A percentile compares a stretch with the other conserved stretches of the same genome.
Evolutionary conservation across 2,329 filamentous ascomycete species (phyloP).

Genomic region (Cephalotrichum gorgonifer): DNA sequence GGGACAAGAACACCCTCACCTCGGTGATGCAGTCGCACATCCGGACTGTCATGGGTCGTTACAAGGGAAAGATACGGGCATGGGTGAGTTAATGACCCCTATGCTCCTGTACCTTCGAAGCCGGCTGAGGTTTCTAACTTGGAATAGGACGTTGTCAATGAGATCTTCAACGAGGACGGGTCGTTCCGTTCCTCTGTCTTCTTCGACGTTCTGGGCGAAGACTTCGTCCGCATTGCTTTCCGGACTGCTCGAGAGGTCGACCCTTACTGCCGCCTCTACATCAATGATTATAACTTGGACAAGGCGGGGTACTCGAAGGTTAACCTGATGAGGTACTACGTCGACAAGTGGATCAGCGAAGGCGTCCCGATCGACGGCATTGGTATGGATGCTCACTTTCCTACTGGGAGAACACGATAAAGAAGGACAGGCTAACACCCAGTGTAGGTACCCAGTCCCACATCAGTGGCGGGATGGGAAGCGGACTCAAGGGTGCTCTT

Average conservation of each 20-base stretch:
- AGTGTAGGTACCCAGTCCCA: conserved; percentile 41
- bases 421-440: not conserved
- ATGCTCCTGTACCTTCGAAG: not conserved
- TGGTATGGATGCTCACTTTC: conserved; percentile 15
- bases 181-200: conserved; percentile 51
- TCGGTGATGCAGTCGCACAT: conserved; percentile 50
- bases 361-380: conserved; percentile 59
- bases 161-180: conserved; percentile 54
- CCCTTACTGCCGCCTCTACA: conserved; percentile 59
- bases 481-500: conserved; percentile 37
- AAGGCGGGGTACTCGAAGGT: conserved; percentile 46
- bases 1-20: conserved; percentile 39
- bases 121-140: too few species aligned
- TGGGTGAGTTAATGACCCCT: conserved; percentile 22
- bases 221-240: conserved; percentile 62
- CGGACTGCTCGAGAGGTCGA: conserved; percentile 56
- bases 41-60: conserved; percentile 44
- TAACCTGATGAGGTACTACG: conserved; percentile 42
- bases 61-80: conserved; percentile 52
- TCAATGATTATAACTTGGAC: conserved; percentile 67
- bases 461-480: conserved; percentile 19
- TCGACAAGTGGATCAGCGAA: conserved; percentile 51
- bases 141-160: conserved; percentile 47
- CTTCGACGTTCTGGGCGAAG: conserved; percentile 57
- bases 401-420: not conserved